Conservation (phyloP, 345 rosid genomes). For the Lumnitzera racemosa region DNA sequence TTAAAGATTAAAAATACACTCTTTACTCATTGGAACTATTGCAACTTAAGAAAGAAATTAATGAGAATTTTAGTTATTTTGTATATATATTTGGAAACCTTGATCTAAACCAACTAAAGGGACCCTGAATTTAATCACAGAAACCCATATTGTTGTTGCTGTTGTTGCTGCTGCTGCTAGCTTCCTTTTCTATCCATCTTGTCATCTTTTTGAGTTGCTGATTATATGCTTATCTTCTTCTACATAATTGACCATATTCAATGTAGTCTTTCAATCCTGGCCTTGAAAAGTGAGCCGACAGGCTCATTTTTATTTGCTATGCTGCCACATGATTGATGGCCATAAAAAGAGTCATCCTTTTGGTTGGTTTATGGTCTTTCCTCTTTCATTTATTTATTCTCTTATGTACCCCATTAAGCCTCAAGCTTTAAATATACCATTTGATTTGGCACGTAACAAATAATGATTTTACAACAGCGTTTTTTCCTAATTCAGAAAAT, state of each 20-base stretch:
- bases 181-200: conserved; percentile 25
- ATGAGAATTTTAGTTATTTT: not conserved
- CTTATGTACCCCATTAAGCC: no score
- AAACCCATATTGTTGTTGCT: not conserved
- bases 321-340: conserved; percentile 34
- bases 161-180: not conserved
- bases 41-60: no score
- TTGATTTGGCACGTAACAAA: conserved; percentile 6
- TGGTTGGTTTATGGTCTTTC: conserved; percentile 11
- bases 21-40: no score
- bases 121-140: not conserved
- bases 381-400: conserved; percentile 4
- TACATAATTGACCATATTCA: conserved; percentile 31
- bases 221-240: conserved; percentile 27
- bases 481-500: conserved; percentile 32
- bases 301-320: conserved; percentile 32
- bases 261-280: conserved; percentile 21
- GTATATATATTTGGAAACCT: not conserved
- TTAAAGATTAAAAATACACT: no score
- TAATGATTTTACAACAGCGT: conserved; percentile 10
- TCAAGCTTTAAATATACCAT: not conserved
- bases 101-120: not conserved
- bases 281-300: conserved; percentile 53
- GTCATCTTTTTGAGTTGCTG: conserved; percentile 15
- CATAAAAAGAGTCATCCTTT: conserved; percentile 20